Base-by-base conservation (phyloP, 768 basidiomycete species). In the Tylopilus subfusipes region DNA sequence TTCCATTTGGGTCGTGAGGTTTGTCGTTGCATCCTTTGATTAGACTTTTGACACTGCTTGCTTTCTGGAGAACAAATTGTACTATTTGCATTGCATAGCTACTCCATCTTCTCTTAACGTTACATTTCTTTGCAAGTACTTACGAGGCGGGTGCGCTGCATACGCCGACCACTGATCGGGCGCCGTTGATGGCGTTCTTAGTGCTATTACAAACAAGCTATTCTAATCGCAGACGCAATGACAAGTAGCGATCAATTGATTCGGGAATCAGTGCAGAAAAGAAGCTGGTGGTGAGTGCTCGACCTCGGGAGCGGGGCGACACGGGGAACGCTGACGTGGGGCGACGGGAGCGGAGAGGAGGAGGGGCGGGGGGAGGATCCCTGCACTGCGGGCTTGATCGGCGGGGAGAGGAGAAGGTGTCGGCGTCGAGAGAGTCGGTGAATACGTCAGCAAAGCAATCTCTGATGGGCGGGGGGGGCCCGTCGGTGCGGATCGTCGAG, bases 401-500 rank as follows among this genome's bases (percentile, higher is more conserved):
- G 53, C 53, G 54, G 54, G 50, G 50, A 50, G 61, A 51, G 54
- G 54, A 46, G 46, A 56, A 49, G 50, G 39, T 21, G 61, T 55
- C 51, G 50, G 55, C 0, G 57, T 57, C 57, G 61, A 63, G 48
- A 62, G 46, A 49, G 57, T 57, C 63, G 63, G 63, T 7, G 65
- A 52, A 53, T 67, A 55, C 53, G 66, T 67, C 52, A 67, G 65
- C 68, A 49, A n/a, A 50, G n/a, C n/a, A n/a, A 38, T 38, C 38
- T 36, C 46, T 59, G 58, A 49, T 11, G 44, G 47, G 52, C 52
- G 54, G 55, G 58, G 8, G 45, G 14, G 33, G 39, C n/a, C 3
- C 53, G 68, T 62, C 67, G 67, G 67, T 42, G 68, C 58, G 67
- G 69, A 71, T 71, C 65, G 65, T 61, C 60, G 63, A 63, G 60